phyloP scores from a whole-genome alignment of 2,329 filamentous ascomycete genomes.

The Cladosporium phlei region DNA sequence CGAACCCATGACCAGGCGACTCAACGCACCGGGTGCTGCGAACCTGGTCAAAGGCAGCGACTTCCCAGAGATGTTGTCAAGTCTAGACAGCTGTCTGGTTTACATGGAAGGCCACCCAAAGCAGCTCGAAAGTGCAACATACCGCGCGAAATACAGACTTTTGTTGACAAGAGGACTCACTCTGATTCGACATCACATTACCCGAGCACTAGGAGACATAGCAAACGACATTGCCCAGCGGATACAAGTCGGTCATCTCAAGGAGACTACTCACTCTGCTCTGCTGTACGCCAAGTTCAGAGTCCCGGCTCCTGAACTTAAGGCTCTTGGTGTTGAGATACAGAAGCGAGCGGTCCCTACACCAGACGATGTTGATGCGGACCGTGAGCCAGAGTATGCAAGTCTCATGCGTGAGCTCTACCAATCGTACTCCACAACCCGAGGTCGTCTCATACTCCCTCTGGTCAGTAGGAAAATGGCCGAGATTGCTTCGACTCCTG shows the following conservation, averaged over 20 bases:
- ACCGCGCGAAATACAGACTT: constrained; percentile 80
- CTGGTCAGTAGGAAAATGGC: constrained; percentile 58
- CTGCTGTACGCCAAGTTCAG: constrained; percentile 68
- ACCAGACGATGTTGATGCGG: constrained; percentile 40
- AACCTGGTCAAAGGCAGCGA: constrained; percentile 77
- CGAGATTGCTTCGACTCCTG: constrained; percentile 54
- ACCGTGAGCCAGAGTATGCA: constrained; percentile 60
- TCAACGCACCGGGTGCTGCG: constrained; percentile 87
- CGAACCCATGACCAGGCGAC: constrained; percentile 79
- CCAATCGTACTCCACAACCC: constrained; percentile 57
- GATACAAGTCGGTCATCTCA: constrained; percentile 62
- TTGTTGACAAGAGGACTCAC: constrained; percentile 67
- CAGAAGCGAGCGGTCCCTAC: constrained; percentile 60
- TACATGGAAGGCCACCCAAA: constrained; percentile 85
- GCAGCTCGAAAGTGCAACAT: constrained; percentile 82
- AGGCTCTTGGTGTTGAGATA: constrained; percentile 62
- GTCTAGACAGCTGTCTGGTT: constrained; percentile 81
- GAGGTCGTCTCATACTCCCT: constrained; percentile 56
- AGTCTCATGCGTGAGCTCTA: constrained; percentile 62
- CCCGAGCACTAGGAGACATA: constrained; percentile 57
- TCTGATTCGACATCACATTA: constrained; percentile 63
- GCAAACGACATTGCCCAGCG: constrained; percentile 59
- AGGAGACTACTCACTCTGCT: constrained; percentile 67
- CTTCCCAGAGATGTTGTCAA: constrained; percentile 82
- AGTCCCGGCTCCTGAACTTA: constrained; percentile 60